These are phyloP conservation scores for Boletus fagicola DNA, from an alignment of 768 basidiomycete genomes.

Conservation along the genomic window DNA sequence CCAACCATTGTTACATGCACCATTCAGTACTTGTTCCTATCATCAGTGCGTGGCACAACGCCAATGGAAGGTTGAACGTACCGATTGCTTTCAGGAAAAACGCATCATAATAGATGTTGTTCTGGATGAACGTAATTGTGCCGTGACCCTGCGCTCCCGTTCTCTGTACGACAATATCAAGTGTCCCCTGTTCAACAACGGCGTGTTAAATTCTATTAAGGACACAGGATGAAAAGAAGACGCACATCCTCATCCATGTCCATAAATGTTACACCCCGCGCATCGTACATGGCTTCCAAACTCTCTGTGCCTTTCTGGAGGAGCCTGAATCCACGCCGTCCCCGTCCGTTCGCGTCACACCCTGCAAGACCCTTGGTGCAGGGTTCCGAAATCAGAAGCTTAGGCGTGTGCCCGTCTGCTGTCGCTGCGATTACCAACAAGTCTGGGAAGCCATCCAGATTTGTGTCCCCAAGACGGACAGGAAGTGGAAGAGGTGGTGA, in stretches of 20 bases:
- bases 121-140: constrained; percentile 80
- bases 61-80: constrained; percentile 35
- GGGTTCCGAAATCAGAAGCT: constrained; percentile 61
- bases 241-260: constrained; percentile 96
- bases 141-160: constrained; percentile 65
- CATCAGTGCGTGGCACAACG: constrained; percentile 2
- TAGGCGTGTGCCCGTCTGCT: constrained; percentile 49
- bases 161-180: constrained; percentile 91
- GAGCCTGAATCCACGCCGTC: constrained; percentile 63
- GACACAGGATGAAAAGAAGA: constrained; percentile 11
- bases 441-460: constrained; percentile 95
- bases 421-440: constrained; percentile 57
- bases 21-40: constrained; percentile 70
- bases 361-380: constrained; percentile 58
- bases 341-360: constrained; percentile 49
- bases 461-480: constrained; percentile 82
- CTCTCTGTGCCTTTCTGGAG: constrained; percentile 56
- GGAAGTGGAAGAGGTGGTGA: constrained; percentile 70
- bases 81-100: constrained; percentile 98
- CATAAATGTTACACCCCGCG: constrained; percentile 71
- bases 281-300: constrained; percentile 72
- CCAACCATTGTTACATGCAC: constrained; percentile 82
- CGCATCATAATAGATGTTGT: constrained; percentile 97
- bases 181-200: constrained; percentile 58
- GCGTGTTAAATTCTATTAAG: background rate